phyloP scores from a whole-genome alignment of 2,329 filamentous ascomycete species.

The Purpureocillium takamizusanense region DNA sequence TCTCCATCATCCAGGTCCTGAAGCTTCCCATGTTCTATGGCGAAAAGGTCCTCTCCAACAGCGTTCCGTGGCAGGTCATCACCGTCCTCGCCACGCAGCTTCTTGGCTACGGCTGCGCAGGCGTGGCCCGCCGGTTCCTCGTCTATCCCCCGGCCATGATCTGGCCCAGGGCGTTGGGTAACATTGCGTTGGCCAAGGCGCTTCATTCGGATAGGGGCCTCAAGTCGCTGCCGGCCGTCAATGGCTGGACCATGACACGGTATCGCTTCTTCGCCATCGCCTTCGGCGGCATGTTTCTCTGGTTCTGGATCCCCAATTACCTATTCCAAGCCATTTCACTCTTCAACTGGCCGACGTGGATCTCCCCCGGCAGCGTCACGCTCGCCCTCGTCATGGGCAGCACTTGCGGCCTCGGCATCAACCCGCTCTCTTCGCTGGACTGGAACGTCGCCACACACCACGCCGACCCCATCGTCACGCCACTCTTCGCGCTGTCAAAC shows the following conservation, averaged over 20 bases:
- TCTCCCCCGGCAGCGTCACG: slow-evolving; percentile 28
- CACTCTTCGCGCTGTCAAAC: slow-evolving; percentile 19
- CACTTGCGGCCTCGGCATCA: slow-evolving; percentile 26
- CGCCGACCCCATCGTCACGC: slow-evolving; percentile 20
- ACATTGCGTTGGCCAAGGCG: slow-evolving; percentile 30
- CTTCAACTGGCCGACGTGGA: slow-evolving; percentile 45
- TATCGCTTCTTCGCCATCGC: slow-evolving; percentile 33
- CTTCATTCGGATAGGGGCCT: slow-evolving; percentile 9
- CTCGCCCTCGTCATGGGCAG: slow-evolving; percentile 24
- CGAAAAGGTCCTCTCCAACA: slow-evolving; percentile 21
- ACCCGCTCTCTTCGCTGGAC: slow-evolving; percentile 28
- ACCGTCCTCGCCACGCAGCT: slow-evolving; percentile 38
- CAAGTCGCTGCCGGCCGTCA: slow-evolving; percentile 12
- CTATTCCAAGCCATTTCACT: slow-evolving; percentile 34
- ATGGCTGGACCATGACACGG: slow-evolving; percentile 14
- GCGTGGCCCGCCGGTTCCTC: slow-evolving; percentile 34
- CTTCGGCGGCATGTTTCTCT: slow-evolving; percentile 37
- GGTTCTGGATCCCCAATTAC: slow-evolving; percentile 42
- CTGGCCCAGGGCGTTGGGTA: slow-evolving; percentile 40
- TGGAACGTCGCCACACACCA: slow-evolving; percentile 25
- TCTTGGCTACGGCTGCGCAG: slow-evolving; percentile 43
- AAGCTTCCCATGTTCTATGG: slow-evolving; percentile 35
- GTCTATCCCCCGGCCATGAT: slow-evolving; percentile 39
- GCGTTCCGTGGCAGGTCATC: slow-evolving; percentile 35
- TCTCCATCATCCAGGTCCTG: slow-evolving; percentile 35